Base-by-base conservation (phyloP, 2,329 filamentous ascomycete genomes). In the Tympanopsis confertula region DNA sequence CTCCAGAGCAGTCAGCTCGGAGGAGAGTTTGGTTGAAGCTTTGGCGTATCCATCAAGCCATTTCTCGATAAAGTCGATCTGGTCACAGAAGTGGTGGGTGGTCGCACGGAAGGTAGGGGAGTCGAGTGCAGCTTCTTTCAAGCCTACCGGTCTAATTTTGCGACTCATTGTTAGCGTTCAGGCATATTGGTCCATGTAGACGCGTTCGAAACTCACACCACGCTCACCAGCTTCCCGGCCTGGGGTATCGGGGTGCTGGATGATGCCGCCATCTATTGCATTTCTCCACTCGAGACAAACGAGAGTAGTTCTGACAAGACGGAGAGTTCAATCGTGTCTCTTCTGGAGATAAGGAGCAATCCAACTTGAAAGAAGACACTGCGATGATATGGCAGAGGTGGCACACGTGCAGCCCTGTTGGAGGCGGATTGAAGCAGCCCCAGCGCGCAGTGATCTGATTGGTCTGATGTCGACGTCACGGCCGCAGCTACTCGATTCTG, bases 61-160 rank as follows among this genome's bases (percentile, higher is more conserved):
- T 70, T 67, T 71, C 53, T 85, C 81, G 35, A 85, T 64, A 36
- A 74, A 62, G 44, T 85, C 80, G 47, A 84, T 69, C 55, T 85
- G 80, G 48, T 85, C 80, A 38, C 70, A 68, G 52, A 83, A 84
- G 55, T 85, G 79, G 26, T 78, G 59, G 30, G 77, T 70, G 5
- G 77, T 80, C 19, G 79, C 78, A 44, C 81, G 75, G 52, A 83
- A 84, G 18, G 78, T 82, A 20, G 80, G 80, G 36, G 78, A 82
- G 55, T 86, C 81, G 55, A 84, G 73, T 20, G 80, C 78, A 37
- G 81, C 81, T 65, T 86, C 81, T 60, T 82, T 83, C 44, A 84
- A 62, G 30, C 76, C 74, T 33, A 84, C 79, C n/a, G 79, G 79
- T 7, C 30, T 33, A 15, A 26, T 26, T 10, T 10, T 12, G 10